phyloP scores from a whole-genome alignment of 2,329 filamentous ascomycete species.

The Arachnomyces sp. region DNA sequence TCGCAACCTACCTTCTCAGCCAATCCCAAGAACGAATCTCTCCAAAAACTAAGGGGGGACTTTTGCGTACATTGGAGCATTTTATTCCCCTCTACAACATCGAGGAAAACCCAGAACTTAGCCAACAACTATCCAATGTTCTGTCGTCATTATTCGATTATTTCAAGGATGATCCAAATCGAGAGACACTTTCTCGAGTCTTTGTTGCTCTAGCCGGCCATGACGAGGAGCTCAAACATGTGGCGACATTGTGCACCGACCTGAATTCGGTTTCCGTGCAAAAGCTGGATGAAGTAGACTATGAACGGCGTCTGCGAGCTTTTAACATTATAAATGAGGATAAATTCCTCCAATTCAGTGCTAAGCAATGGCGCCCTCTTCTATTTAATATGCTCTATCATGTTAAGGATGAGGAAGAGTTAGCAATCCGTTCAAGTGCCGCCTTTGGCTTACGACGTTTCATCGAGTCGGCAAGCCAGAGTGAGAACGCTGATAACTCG shows the following conservation, averaged over 20 bases:
- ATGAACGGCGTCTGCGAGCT: slow-evolving; percentile 69
- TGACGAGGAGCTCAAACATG: slow-evolving; percentile 52
- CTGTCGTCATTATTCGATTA: slow-evolving; percentile 80
- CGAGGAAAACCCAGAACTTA: slow-evolving; percentile 50
- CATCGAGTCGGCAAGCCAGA: slow-evolving; percentile 54
- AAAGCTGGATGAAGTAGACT: slow-evolving; percentile 79
- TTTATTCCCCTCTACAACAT: slow-evolving; percentile 63
- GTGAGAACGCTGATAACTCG: slow-evolving; percentile 33
- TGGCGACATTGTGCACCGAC: slow-evolving; percentile 64
- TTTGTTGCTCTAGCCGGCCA: slow-evolving; percentile 62
- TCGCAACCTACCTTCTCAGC: slow-evolving; percentile 71
- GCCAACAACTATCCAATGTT: slow-evolving; percentile 61
- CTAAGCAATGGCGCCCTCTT: slow-evolving; percentile 77
- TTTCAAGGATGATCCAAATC: slow-evolving; percentile 73
- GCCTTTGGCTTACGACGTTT: slow-evolving; percentile 74
- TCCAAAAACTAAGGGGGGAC: slow-evolving; percentile 71
- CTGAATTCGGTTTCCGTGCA: slow-evolving; percentile 71
- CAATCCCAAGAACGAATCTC: slow-evolving; percentile 79
- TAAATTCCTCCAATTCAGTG: slow-evolving; percentile 52
- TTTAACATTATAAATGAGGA: slow-evolving; percentile 65
- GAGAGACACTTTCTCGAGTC: slow-evolving; percentile 66
- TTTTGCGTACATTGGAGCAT: slow-evolving; percentile 72
- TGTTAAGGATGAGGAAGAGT: slow-evolving; percentile 78
- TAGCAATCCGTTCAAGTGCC: slow-evolving; percentile 76
- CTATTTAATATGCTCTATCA: slow-evolving; percentile 86